Conservation (phyloP, 2,329 filamentous ascomycete species). For the Pseudovirgaria hyperparasitica region DNA sequence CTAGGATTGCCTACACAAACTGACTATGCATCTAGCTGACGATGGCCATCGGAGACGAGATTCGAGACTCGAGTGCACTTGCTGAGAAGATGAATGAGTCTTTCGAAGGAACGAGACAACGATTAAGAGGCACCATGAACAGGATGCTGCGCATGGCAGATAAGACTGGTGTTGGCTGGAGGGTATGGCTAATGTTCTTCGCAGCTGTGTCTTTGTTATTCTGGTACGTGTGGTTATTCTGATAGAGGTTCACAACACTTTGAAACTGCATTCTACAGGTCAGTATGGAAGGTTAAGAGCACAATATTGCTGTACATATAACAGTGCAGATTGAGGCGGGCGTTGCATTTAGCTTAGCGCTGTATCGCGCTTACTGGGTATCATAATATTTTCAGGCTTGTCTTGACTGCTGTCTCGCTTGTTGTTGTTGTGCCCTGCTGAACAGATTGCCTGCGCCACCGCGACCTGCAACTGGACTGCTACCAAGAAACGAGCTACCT, state of each 20-base stretch:
- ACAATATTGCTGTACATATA: too few relatives aligned
- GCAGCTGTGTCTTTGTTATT: slow-evolving; percentile 71
- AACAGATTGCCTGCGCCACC: slow-evolving; percentile 9
- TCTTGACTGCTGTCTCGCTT: too few relatives aligned
- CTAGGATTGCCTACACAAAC: too few relatives aligned
- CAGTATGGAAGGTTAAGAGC: too few relatives aligned
- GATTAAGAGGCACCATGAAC: slow-evolving; percentile 87
- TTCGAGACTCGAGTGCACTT: slow-evolving; percentile 74
- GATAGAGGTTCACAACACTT: slow-evolving; percentile 3
- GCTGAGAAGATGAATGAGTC: slow-evolving; percentile 93
- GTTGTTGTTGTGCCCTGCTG: too few relatives aligned
- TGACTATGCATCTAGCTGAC: too few relatives aligned
- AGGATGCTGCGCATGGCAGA: slow-evolving; percentile 94
- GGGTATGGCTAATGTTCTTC: slow-evolving; percentile 85
- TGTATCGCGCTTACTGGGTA: too few relatives aligned
- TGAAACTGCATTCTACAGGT: too few relatives aligned
- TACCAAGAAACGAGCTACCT: slow-evolving; percentile 22
- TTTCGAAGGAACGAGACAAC: slow-evolving; percentile 73
- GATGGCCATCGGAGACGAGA: slow-evolving; percentile 86
- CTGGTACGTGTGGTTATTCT: slow-evolving; percentile 86
- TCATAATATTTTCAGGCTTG: too few relatives aligned
- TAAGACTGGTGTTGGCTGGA: slow-evolving; percentile 89
- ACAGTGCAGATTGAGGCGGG: too few relatives aligned
- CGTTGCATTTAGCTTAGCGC: too few relatives aligned
- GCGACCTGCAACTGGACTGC: slow-evolving; percentile 19